Percentiles rank a stretch among this genome's conserved stretches.
Evolutionary conservation across 306 rosid genomes (phyloP).

Genomic region (Glycyrrhiza uralensis): DNA sequence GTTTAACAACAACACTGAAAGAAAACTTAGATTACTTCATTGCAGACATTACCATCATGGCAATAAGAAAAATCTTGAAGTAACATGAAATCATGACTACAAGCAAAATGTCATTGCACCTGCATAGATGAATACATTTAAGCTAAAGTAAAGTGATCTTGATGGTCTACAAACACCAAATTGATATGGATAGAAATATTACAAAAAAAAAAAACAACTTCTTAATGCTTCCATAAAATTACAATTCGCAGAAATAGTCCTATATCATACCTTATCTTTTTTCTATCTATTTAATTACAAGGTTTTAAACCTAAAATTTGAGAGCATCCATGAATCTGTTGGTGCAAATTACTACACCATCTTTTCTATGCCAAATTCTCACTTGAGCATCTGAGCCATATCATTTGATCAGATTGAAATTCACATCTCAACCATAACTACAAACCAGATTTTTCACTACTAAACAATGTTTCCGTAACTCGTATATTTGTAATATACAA

Average conservation of each 20-base stretch:
- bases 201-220: not conserved
- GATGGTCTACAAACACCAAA: conserved; percentile 10
- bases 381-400: not conserved
- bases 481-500: not conserved
- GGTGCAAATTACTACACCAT: not conserved
- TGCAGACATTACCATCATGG: conserved; percentile 63
- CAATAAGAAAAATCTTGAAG: conserved; percentile 77
- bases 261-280: not conserved
- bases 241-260: conserved; percentile 16
- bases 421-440: not conserved
- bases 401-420: not conserved
- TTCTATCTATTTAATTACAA: not conserved
- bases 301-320: not conserved
- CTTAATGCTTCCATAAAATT: not conserved
- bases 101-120: conserved; percentile 56
- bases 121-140: conserved; percentile 32
- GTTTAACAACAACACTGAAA: conserved; percentile 6
- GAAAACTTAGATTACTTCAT: conserved; percentile 4
- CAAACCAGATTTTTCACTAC: not conserved
- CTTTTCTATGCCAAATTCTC: not conserved
- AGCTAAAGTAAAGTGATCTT: conserved; percentile 22
- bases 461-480: not conserved
- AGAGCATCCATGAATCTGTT: not conserved
- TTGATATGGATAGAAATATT: not conserved
- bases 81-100: conserved; percentile 77